Evolutionary conservation across 2,329 filamentous ascomycete species (phyloP).

Genomic region (Colletotrichum sp.): DNA sequence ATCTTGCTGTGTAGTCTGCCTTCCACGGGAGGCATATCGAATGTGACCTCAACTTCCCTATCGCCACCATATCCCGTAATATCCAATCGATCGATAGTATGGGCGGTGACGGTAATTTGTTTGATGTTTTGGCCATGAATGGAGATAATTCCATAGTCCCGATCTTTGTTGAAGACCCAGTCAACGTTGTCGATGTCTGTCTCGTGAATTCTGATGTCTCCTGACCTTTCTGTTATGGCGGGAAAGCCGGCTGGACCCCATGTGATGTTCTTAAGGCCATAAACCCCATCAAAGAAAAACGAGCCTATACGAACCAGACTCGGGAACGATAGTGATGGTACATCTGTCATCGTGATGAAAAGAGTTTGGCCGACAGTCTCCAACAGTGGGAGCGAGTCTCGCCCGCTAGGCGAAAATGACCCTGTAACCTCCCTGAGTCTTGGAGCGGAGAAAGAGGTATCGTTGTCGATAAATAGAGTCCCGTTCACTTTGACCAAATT

Average conservation of each 20-base stretch:
- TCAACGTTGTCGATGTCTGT: background rate
- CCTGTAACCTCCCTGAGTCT: background rate
- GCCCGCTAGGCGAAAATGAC: background rate
- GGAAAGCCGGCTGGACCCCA: background rate
- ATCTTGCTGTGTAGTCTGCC: background rate
- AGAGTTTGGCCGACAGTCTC: background rate
- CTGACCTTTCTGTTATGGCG: background rate
- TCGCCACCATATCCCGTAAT: background rate
- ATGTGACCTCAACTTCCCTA: background rate
- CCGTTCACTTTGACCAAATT: background rate
- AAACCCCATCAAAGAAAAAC: background rate
- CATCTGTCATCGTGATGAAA: background rate
- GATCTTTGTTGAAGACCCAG: background rate
- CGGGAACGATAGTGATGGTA: background rate
- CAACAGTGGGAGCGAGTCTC: background rate
- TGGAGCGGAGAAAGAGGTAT: background rate
- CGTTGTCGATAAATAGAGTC: background rate
- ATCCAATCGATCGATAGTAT: background rate
- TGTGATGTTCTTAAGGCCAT: background rate
- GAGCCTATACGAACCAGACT: background rate
- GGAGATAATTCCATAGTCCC: background rate
- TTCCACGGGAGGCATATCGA: background rate
- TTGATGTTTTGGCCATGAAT: background rate
- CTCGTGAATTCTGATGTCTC: background rate
- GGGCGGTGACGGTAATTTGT: background rate